phyloP scores from a whole-genome alignment of 2,329 filamentous ascomycete genomes.

The Nemania serpens region DNA sequence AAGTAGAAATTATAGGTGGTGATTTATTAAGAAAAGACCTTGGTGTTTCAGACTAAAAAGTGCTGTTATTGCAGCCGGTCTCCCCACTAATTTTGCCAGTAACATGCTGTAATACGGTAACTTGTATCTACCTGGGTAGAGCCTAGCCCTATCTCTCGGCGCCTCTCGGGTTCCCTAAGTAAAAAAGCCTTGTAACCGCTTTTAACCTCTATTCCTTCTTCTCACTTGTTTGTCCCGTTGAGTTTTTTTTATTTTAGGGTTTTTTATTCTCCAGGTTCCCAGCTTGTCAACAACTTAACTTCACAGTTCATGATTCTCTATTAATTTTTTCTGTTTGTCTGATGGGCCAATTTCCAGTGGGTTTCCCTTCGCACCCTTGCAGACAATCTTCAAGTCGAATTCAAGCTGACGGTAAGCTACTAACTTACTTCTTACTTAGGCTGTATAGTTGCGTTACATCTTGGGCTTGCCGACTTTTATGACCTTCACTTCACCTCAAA shows the following conservation, averaged over 20 bases:
- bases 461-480: constrained; percentile 19
- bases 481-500: constrained; percentile 8
- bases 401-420: constrained; percentile 12
- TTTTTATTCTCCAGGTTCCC: background rate
- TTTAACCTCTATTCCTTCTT: background rate
- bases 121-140: background rate
- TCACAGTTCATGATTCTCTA: constrained; percentile 5
- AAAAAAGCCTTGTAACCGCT: constrained; percentile 15
- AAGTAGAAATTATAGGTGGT: no score
- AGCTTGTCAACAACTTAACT: constrained; percentile 6
- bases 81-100: no score
- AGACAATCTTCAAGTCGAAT: background rate
- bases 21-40: no score
- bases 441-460: constrained; percentile 17
- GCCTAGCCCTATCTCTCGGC: constrained; percentile 6
- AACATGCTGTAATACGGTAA: no score
- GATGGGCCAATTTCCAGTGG: constrained; percentile 5
- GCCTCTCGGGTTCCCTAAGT: background rate
- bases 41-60: background rate
- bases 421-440: background rate
- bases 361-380: background rate
- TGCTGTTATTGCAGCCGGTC: no score
- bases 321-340: constrained; percentile 23
- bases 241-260: no score
- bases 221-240: constrained; percentile 1